phyloP scores from a whole-genome alignment of 306 rosid genomes.

The Gleditsia sinensis region DNA sequence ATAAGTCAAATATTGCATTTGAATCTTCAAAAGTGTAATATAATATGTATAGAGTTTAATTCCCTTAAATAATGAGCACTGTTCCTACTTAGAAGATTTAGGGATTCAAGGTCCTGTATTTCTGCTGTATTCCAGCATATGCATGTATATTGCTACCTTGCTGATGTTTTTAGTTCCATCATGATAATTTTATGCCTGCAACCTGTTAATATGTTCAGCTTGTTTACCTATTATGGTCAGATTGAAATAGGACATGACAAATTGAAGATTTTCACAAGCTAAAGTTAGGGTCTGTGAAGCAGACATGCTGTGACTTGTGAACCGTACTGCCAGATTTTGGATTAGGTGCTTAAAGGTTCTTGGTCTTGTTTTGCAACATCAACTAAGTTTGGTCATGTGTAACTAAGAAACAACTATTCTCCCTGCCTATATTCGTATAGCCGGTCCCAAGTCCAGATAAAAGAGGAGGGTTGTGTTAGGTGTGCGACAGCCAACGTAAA shows the following conservation, averaged over 20 bases:
- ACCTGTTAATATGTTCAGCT: slow-evolving; percentile 14
- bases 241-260: neutral
- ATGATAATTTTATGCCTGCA: neutral
- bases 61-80: neutral
- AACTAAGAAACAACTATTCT: neutral
- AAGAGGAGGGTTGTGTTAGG: too few relatives aligned
- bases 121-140: neutral
- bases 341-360: slow-evolving; percentile 15
- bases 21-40: slow-evolving; percentile 8
- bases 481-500: too few relatives aligned
- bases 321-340: neutral
- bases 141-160: neutral
- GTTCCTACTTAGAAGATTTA: neutral
- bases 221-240: slow-evolving; percentile 7
- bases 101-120: neutral
- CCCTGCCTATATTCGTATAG: too few relatives aligned
- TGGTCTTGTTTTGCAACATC: neutral
- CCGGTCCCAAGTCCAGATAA: too few relatives aligned
- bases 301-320: neutral
- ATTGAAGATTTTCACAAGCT: neutral
- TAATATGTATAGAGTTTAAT: neutral
- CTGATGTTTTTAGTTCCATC: neutral
- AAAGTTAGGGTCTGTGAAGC: slow-evolving; percentile 14
- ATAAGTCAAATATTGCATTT: slow-evolving; percentile 6
- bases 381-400: neutral